These are phyloP conservation scores for Saksenaea oblongispora DNA, from an alignment of 371 early-diverging fungal species.

Conservation along the genomic window DNA sequence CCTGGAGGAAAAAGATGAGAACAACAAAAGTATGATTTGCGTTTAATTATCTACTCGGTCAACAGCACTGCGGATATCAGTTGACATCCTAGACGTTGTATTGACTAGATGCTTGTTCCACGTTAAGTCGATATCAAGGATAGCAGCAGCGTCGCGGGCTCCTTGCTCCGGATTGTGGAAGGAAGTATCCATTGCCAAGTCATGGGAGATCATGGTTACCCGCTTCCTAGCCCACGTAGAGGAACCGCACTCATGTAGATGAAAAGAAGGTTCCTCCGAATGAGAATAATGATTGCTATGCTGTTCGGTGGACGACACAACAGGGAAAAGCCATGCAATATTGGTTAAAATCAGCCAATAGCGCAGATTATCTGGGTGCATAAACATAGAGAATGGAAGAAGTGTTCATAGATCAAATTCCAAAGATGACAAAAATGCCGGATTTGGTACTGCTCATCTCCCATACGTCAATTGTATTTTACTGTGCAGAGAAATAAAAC, in stretches of 20 bases:
- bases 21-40: background rate
- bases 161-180: constrained; percentile 41
- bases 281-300: background rate
- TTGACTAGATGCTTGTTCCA: constrained; percentile 39
- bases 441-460: background rate
- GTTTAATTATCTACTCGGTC: constrained; percentile 14
- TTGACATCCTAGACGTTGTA: constrained; percentile 30
- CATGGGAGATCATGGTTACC: constrained; percentile 39
- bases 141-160: constrained; percentile 43
- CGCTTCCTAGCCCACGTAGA: constrained; percentile 9
- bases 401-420: background rate
- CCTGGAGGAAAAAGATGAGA: constrained; percentile 5
- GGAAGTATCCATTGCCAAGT: constrained; percentile 30
- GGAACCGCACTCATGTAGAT: background rate
- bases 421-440: background rate
- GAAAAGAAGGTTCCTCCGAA: background rate
- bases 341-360: background rate
- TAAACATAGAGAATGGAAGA: background rate
- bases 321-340: background rate
- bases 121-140: constrained; percentile 34
- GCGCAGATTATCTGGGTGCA: background rate
- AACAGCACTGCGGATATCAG: constrained; percentile 32
- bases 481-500: too few relatives aligned
- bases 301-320: background rate
- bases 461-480: background rate